A percentile compares a stretch with the other conserved stretches of the same genome.
phyloP scores from a whole-genome alignment of 768 basidiomycete genomes.

The Mycena leptocephala region DNA sequence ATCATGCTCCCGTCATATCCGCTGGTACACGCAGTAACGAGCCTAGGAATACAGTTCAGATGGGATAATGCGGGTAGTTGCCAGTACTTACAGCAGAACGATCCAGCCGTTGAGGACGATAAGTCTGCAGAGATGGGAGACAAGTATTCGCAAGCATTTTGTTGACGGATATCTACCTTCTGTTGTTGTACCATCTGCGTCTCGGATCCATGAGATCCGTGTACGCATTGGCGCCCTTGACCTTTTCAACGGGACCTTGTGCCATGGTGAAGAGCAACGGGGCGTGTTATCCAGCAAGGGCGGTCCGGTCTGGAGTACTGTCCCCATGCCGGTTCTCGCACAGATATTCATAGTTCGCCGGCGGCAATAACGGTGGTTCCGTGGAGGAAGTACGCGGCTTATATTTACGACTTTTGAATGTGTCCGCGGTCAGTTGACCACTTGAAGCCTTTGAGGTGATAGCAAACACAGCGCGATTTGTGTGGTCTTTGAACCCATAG shows the following conservation, averaged over 20 bases:
- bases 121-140: slow-evolving; percentile 55
- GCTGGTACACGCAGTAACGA: slow-evolving; percentile 83
- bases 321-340: neutral
- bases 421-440: neutral
- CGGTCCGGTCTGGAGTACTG: neutral
- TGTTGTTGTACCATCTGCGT: slow-evolving; percentile 66
- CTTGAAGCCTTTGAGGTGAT: neutral
- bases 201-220: slow-evolving; percentile 58
- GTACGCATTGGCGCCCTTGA: slow-evolving; percentile 39
- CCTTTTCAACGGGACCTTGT: neutral
- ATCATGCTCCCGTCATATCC: slow-evolving; percentile 87
- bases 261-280: neutral
- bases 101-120: slow-evolving; percentile 81
- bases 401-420: neutral
- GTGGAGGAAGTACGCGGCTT: neutral
- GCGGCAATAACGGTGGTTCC: neutral
- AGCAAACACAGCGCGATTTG: neutral
- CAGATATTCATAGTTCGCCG: neutral
- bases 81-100: slow-evolving; percentile 68
- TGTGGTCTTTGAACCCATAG: neutral
- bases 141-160: neutral
- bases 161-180: slow-evolving; percentile 46
- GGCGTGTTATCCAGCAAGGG: neutral
- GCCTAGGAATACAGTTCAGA: slow-evolving; percentile 43
- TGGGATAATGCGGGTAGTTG: neutral